phyloP scores from a whole-genome alignment of 1,284 basidiomycete genomes.

The Cystobasidium pallidum region DNA sequence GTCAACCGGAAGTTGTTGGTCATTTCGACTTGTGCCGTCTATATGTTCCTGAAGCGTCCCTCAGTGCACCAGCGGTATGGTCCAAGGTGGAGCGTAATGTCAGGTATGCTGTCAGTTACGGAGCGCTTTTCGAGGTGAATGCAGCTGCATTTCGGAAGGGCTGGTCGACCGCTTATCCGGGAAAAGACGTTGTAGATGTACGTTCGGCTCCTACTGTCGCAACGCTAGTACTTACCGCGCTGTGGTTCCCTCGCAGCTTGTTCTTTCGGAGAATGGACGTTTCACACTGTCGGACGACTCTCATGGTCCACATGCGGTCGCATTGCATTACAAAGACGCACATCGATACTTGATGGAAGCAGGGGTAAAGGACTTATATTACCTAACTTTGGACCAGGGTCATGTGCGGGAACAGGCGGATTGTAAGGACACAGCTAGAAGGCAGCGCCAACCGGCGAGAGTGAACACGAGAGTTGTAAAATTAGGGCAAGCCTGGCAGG shows the following conservation, averaged over 20 bases:
- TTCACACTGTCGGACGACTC: slow-evolving; percentile 93
- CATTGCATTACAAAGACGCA: slow-evolving; percentile 76
- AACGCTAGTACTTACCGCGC: too few species aligned
- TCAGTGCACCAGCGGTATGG: slow-evolving; percentile 62
- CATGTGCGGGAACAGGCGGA: slow-evolving; percentile 9
- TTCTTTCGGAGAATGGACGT: slow-evolving; percentile 68
- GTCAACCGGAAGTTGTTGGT: slow-evolving; percentile 86
- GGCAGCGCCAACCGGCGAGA: neutral
- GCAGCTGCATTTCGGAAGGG: slow-evolving; percentile 89
- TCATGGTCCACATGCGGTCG: slow-evolving; percentile 85
- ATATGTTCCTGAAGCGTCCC: slow-evolving; percentile 64
- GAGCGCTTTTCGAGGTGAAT: slow-evolving; percentile 91
- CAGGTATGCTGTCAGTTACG: slow-evolving; percentile 72
- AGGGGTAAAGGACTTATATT: slow-evolving; percentile 73
- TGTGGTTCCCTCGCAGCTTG: slow-evolving; percentile 63
- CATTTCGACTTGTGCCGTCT: slow-evolving; percentile 90
- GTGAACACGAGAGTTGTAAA: neutral
- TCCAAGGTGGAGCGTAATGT: slow-evolving; percentile 76
- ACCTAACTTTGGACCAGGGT: slow-evolving; percentile 59
- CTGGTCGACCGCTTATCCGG: slow-evolving; percentile 85
- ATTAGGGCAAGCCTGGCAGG: neutral
- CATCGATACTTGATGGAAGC: slow-evolving; percentile 69
- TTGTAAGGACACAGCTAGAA: neutral
- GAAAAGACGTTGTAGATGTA: slow-evolving; percentile 72
- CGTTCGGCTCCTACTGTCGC: slow-evolving; percentile 52